These are phyloP conservation scores for Jatropha multifida DNA, from an alignment of 441 rosid species.

Conservation along the genomic window DNA sequence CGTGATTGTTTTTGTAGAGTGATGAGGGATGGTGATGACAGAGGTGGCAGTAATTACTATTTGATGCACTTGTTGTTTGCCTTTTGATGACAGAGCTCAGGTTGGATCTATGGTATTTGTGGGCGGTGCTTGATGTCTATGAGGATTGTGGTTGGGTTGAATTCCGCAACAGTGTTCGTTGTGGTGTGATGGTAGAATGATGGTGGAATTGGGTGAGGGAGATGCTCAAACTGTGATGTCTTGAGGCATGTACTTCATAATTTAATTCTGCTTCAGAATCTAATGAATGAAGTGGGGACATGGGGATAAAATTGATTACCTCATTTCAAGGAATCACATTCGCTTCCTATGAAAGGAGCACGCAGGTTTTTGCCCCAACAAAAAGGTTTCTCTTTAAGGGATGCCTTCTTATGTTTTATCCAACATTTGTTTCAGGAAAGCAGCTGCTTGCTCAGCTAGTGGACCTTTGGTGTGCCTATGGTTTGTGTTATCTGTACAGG, in stretches of 20 bases:
- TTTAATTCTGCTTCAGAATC: not conserved
- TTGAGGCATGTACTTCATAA: not conserved
- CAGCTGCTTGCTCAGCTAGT: not conserved
- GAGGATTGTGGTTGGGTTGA: not conserved
- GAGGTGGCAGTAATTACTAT: not conserved
- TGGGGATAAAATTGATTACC: not conserved
- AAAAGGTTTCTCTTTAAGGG: not conserved
- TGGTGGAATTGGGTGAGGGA: not conserved
- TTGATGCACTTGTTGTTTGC: not conserved
- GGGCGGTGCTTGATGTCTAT: not conserved
- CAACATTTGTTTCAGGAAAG: not conserved
- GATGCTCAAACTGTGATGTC: not conserved
- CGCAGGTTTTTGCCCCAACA: not conserved
- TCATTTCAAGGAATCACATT: not conserved
- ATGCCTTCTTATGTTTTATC: not conserved
- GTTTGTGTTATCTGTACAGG: not conserved
- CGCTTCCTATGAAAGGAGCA: not conserved
- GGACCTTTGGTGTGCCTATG: not conserved
- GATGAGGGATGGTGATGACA: not conserved
- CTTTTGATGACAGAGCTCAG: not conserved
- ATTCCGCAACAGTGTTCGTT: not conserved
- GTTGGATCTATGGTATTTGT: not conserved
- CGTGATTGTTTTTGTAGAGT: not conserved
- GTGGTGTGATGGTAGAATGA: not conserved
- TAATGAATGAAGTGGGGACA: not conserved